phyloP scores from a whole-genome alignment of 495 filamentous ascomycete species.

The Bathelium albidoporum region DNA sequence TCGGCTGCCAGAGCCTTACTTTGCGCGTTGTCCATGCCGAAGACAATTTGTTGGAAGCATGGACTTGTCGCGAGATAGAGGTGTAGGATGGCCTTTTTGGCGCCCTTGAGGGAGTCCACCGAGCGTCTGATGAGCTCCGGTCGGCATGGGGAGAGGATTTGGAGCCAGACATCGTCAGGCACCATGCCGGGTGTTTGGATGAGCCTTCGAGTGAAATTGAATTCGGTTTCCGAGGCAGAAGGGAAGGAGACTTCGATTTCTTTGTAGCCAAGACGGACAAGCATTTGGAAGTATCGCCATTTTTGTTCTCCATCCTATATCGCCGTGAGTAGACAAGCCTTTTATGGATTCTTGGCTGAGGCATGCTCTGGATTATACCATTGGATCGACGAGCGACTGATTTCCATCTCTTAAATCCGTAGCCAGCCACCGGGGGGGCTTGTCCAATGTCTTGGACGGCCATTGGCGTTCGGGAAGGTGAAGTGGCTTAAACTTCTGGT shows the following conservation, averaged over 20 bases:
- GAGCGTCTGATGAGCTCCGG: constrained; percentile 86
- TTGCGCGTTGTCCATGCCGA: constrained; percentile 75
- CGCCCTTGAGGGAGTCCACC: constrained; percentile 77
- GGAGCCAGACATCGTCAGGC: constrained; percentile 90
- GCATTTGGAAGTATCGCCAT: constrained; percentile 89
- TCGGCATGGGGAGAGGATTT: constrained; percentile 88
- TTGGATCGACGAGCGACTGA: constrained; percentile 35
- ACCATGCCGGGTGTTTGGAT: constrained; percentile 78
- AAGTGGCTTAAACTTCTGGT: constrained; percentile 67
- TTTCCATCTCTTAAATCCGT: constrained; percentile 37
- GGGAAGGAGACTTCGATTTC: constrained; percentile 97
- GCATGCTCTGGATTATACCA: constrained; percentile 37
- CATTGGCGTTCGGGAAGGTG: constrained; percentile 82
- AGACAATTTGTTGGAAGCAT: constrained; percentile 84
- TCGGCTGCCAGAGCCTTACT: constrained; percentile 72
- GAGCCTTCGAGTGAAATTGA: constrained; percentile 83
- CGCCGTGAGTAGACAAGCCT: constrained; percentile 7
- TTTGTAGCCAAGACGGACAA: constrained; percentile 89
- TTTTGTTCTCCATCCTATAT: constrained; percentile 83
- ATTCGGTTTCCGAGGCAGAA: constrained; percentile 86
- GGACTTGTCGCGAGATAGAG: constrained; percentile 92
- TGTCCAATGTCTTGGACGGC: constrained; percentile 51
- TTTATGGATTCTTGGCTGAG: background rate
- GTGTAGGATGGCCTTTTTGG: constrained; percentile 94
- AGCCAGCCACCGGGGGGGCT: constrained; percentile 35